Conservation (phyloP, 495 filamentous ascomycete species). For the Penicillium desertorum region DNA sequence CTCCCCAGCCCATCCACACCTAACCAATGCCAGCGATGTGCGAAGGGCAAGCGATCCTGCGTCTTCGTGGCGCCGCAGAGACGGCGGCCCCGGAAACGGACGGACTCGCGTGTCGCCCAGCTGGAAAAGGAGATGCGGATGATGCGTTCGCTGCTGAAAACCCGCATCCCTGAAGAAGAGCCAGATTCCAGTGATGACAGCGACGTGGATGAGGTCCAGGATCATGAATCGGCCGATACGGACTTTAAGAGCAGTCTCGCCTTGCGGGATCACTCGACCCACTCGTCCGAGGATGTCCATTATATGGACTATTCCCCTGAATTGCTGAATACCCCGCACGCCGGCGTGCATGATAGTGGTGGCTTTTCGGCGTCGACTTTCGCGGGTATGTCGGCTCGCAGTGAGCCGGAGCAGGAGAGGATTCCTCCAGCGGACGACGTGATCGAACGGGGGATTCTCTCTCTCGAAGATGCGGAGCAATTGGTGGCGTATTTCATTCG, state of each 20-base stretch:
- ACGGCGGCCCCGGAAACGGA: constrained; percentile 78
- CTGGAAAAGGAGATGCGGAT: constrained; percentile 85
- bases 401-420: constrained; percentile 18
- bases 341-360: constrained; percentile 20
- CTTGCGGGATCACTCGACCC: constrained; percentile 26
- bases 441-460: constrained; percentile 49
- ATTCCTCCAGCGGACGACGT: constrained; percentile 34
- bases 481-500: constrained; percentile 45
- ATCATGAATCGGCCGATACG: constrained; percentile 26
- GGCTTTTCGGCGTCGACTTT: constrained; percentile 19
- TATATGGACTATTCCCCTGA: constrained; percentile 35
- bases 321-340: constrained; percentile 21
- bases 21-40: constrained; percentile 73
- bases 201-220: constrained; percentile 24
- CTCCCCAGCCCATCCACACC: constrained; percentile 62
- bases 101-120: constrained; percentile 81
- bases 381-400: constrained; percentile 20
- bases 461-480: constrained; percentile 43
- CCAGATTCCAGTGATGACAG: constrained; percentile 34
- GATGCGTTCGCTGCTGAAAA: constrained; percentile 47
- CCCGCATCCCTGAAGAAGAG: constrained; percentile 36
- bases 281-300: constrained; percentile 22
- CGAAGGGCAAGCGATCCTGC: constrained; percentile 71
- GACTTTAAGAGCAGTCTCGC: constrained; percentile 18
- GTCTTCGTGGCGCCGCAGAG: constrained; percentile 75